phyloP scores from a whole-genome alignment of 2,329 filamentous ascomycete species.

The Monosporascus sp. region DNA sequence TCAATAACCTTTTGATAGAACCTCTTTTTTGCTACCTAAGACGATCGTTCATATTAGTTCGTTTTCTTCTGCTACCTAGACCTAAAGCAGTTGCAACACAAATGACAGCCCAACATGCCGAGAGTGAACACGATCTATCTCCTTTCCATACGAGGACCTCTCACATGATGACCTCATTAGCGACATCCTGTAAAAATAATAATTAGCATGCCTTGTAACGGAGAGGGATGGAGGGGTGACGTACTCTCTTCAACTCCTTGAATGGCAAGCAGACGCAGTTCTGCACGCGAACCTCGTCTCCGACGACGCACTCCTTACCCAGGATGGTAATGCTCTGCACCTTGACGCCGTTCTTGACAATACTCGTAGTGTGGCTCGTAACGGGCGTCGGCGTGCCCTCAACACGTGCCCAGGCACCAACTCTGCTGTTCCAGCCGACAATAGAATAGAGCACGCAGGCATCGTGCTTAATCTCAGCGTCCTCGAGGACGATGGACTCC shows the following conservation, averaged over 20 bases:
- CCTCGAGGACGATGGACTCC: slow-evolving; percentile 93
- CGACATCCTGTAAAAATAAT: slow-evolving; percentile 60
- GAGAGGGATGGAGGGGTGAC: slow-evolving; percentile 27
- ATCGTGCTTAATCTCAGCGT: slow-evolving; percentile 93
- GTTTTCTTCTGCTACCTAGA: background rate
- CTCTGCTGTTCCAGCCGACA: slow-evolving; percentile 91
- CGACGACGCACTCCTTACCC: slow-evolving; percentile 91
- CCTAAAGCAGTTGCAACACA: background rate
- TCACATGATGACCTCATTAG: slow-evolving; percentile 91
- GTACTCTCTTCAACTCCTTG: slow-evolving; percentile 93
- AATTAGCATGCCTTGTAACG: background rate
- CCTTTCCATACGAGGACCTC: background rate
- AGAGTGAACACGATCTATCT: background rate
- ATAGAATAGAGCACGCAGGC: slow-evolving; percentile 94
- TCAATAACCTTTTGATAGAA: background rate
- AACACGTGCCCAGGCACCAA: slow-evolving; percentile 96
- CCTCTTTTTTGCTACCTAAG: background rate
- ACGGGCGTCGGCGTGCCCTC: slow-evolving; percentile 89
- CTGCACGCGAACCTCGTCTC: slow-evolving; percentile 91
- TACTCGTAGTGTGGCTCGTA: slow-evolving; percentile 84
- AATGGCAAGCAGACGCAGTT: slow-evolving; percentile 97
- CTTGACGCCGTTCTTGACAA: slow-evolving; percentile 97
- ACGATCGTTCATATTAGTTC: background rate
- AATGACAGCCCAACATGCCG: background rate
- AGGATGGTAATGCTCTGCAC: slow-evolving; percentile 97